Evolutionary conservation across 805 yeast genomes (phyloP).

Genomic region (Spathaspora girioi): DNA sequence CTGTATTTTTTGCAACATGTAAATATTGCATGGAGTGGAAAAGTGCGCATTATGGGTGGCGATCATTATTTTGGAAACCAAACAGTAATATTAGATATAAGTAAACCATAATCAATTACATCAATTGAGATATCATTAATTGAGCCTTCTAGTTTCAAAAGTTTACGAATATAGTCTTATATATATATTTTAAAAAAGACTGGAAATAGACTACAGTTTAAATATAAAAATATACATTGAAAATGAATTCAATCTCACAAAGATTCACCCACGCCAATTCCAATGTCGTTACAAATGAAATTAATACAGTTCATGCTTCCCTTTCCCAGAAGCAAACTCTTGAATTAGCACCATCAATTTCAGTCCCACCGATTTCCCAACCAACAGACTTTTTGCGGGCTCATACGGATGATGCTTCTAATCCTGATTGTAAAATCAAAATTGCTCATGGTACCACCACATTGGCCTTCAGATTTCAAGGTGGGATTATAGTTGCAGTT

Average conservation of each 20-base stretch:
- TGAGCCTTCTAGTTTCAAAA: too few species aligned
- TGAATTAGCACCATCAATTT: conserved; percentile 56
- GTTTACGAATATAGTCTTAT: background rate
- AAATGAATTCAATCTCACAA: conserved; percentile 38
- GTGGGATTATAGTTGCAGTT: conserved; percentile 93
- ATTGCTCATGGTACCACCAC: conserved; percentile 99
- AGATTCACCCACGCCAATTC: conserved; percentile 31
- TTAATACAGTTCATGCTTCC: conserved; percentile 21
- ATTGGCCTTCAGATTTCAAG: conserved; percentile 91
- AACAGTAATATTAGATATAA: background rate
- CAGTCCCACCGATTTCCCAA: conserved; percentile 78
- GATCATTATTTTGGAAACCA: background rate
- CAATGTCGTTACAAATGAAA: conserved; percentile 23
- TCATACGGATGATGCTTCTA: conserved; percentile 92
- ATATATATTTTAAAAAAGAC: too few species aligned
- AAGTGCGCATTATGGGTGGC: conserved; percentile 1
- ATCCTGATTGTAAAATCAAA: conserved; percentile 92
- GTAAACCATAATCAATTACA: background rate
- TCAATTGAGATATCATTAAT: background rate
- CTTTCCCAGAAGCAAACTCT: conserved; percentile 16
- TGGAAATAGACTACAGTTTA: background rate
- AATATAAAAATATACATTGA: background rate
- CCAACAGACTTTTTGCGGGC: conserved; percentile 94
- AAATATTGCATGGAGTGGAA: background rate
- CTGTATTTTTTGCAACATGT: background rate